Evolutionary conservation across 257 asterid genomes (phyloP).

Genomic region (Fraxinus americana): DNA sequence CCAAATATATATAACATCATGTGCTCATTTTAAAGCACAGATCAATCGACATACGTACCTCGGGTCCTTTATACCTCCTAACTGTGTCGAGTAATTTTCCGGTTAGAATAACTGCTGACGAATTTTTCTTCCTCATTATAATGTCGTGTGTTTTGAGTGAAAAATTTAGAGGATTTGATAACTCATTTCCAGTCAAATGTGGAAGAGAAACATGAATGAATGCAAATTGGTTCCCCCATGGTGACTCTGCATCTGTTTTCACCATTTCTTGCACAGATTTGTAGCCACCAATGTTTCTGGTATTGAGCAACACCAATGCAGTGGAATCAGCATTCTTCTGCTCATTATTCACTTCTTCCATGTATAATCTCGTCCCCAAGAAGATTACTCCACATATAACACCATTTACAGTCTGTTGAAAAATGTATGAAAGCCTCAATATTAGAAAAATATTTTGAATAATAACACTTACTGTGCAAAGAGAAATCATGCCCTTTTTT

Average conservation of each 20-base stretch:
- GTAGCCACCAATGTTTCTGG: conserved; percentile 70
- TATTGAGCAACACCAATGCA: conserved; percentile 75
- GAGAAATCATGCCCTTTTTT: too few relatives aligned
- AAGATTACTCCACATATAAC: conserved; percentile 73
- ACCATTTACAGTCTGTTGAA: conserved; percentile 65
- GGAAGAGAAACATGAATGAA: conserved; percentile 75
- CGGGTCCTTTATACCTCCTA: conserved; percentile 61
- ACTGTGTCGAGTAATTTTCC: conserved; percentile 58
- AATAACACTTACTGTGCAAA: too few relatives aligned
- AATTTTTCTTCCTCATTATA: conserved; percentile 54
- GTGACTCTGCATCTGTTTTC: conserved; percentile 45
- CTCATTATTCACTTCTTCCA: conserved; percentile 46
- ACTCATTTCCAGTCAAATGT: conserved; percentile 1
- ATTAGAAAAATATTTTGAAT: neutral
- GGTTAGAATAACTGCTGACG: conserved; percentile 58
- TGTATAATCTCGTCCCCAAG: conserved; percentile 66
- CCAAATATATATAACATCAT: too few relatives aligned
- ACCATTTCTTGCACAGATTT: conserved; percentile 74
- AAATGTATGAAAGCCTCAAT: neutral
- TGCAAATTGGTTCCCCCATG: conserved; percentile 91
- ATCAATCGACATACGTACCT: conserved; percentile 41
- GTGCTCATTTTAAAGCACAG: neutral
- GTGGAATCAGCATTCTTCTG: conserved; percentile 46
- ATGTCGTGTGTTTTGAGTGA: conserved; percentile 44
- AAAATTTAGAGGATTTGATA: conserved; percentile 43